phyloP scores from a whole-genome alignment of 177 flowering plant genomes.

The Vitis hybrid region DNA sequence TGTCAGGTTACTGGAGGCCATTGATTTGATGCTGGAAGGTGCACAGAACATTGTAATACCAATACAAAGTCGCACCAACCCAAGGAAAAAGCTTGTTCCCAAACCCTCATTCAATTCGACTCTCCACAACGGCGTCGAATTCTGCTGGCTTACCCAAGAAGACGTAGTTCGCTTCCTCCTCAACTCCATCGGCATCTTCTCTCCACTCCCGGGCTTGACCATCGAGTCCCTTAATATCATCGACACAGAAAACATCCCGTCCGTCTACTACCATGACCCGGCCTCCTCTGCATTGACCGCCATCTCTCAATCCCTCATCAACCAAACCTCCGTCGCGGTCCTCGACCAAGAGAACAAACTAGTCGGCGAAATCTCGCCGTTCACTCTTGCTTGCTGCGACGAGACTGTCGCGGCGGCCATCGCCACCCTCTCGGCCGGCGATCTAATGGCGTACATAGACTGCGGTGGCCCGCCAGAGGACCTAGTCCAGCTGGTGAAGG shows the following conservation, averaged over 20 bases:
- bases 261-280: conserved; percentile 38
- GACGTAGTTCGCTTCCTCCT: conserved; percentile 56
- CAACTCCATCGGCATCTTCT: conserved; percentile 40
- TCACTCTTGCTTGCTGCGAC: conserved; percentile 37
- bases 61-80: conserved; percentile 10
- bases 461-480: conserved; percentile 54
- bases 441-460: conserved; percentile 55
- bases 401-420: conserved; percentile 46
- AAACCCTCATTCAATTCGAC: conserved; percentile 17
- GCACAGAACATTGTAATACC: conserved; percentile 59
- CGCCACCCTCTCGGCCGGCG: conserved; percentile 48
- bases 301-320: conserved; percentile 25
- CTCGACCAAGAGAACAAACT: conserved; percentile 37
- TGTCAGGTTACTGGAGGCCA: conserved; percentile 52
- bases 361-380: conserved; percentile 59
- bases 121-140: conserved; percentile 28
- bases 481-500: conserved; percentile 34
- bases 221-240: conserved; percentile 43
- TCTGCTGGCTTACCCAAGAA: conserved; percentile 65
- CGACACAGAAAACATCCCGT: conserved; percentile 23
- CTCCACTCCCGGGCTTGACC: conserved; percentile 30
- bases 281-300: conserved; percentile 34
- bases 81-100: conserved; percentile 24
- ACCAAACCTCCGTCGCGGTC: conserved; percentile 47
- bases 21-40: conserved; percentile 51